Base-by-base conservation (phyloP, 2,329 filamentous ascomycete genomes). In the Lachnellula willkommii region DNA sequence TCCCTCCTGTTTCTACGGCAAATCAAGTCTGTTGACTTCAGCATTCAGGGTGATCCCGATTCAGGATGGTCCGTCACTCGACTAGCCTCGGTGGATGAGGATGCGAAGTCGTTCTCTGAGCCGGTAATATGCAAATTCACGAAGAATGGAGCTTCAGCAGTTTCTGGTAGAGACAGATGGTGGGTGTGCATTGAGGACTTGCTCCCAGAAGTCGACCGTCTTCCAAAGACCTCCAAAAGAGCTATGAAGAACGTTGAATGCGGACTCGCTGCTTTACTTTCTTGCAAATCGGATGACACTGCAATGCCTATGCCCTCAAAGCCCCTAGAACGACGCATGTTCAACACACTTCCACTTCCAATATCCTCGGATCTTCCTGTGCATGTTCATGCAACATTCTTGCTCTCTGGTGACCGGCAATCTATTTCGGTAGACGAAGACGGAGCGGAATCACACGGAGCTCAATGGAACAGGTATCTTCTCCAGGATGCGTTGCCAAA, bases 301-400 rank as follows among this genome's bases (percentile, higher is more conserved):
- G n/a, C 39, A 14, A 17, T 15, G 2, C 17, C 15, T 22, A 20
- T 24, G 48, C 17, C 14, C 9, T n/a, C 43, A 1, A 43, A 47
- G 26, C 12, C 51, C n/a, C 52, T 52, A 4, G 26, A 47, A 48
- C 54, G 59, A 9, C 52, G 49, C 12, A 51, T 65, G 8, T 66
- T 62, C 36, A 65, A 53, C 28, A 61, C 56, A 3, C 60, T 66
- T 5, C 65, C 63, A 12, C 39, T 67, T n/a, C 52, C 60, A 5
- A 51, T 62, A 11, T 15, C 9, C 9, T 68, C 65, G 0, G 46
- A 62, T 40, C 59, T 70, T 0, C 67, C 67, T 2, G 60, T 70
- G 2, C 60, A 66, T 22, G 46, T 69, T n/a, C 65, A 69, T 46
- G 67, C 63, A 26, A 67, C 63, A n/a, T 70, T 70, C 46, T 58